A percentile compares a stretch with the other conserved stretches of the same genome.
These are phyloP conservation scores for barrel medic (Medicago truncatula) DNA, from an alignment of 306 rosid species.

Conservation along the genomic window MtrunA17r5.0-ANR NC_053044.1:55589501-55590000, in stretches of 20 bases:
- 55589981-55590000: too few relatives aligned
- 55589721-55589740: background rate
- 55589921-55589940: background rate
- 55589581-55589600: background rate
- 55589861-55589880: background rate
- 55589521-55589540: background rate
- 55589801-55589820: background rate
- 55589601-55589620: background rate
- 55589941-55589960: background rate
- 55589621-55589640: constrained; percentile 1
- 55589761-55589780: background rate
- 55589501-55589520: background rate
- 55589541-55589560: background rate
- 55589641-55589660: background rate
- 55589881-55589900: background rate
- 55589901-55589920: background rate
- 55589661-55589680: constrained; percentile 2
- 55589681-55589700: background rate
- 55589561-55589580: background rate
- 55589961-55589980: background rate
- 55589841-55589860: background rate
- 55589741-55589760: background rate
- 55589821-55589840: background rate
- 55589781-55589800: background rate
- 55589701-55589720: background rate